phyloP scores from a whole-genome alignment of 345 rosid species.

The Xanthoceras sorbifolium region DNA sequence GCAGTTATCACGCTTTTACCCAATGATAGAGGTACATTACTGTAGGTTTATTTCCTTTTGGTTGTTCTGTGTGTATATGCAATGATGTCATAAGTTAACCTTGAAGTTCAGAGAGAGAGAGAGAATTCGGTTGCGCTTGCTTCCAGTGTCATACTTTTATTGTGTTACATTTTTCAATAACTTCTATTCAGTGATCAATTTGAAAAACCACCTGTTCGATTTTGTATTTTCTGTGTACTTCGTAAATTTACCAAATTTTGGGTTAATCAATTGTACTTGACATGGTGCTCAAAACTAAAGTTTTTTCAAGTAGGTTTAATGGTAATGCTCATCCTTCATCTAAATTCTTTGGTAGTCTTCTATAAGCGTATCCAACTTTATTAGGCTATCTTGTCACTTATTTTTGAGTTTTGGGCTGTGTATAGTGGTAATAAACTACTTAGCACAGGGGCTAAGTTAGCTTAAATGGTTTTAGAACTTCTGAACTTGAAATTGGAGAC shows the following conservation, averaged over 20 bases:
- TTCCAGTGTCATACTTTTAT: not conserved
- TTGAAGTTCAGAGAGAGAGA: not conserved
- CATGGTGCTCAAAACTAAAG: not conserved
- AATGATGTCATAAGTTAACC: not conserved
- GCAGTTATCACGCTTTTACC: conserved; percentile 93
- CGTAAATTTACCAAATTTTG: not conserved
- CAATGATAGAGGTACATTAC: conserved; percentile 77
- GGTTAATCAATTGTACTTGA: not conserved
- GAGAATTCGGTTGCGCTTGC: not conserved
- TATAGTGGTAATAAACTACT: not conserved
- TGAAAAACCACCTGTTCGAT: not conserved
- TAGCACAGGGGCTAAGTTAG: not conserved
- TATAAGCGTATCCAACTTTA: not conserved
- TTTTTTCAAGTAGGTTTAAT: not conserved
- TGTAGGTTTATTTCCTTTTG: not conserved
- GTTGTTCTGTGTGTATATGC: not conserved
- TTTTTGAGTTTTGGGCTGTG: not conserved
- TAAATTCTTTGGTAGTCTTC: not conserved
- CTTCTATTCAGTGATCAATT: not conserved
- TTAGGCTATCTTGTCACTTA: not conserved
- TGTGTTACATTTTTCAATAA: not conserved
- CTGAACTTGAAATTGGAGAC: not conserved
- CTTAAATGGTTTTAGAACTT: not conserved
- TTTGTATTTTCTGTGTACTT: not conserved
- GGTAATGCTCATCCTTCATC: not conserved